These are phyloP conservation scores for Garcia nutans DNA, from an alignment of 345 rosid species.

Conservation along the genomic window DNA sequence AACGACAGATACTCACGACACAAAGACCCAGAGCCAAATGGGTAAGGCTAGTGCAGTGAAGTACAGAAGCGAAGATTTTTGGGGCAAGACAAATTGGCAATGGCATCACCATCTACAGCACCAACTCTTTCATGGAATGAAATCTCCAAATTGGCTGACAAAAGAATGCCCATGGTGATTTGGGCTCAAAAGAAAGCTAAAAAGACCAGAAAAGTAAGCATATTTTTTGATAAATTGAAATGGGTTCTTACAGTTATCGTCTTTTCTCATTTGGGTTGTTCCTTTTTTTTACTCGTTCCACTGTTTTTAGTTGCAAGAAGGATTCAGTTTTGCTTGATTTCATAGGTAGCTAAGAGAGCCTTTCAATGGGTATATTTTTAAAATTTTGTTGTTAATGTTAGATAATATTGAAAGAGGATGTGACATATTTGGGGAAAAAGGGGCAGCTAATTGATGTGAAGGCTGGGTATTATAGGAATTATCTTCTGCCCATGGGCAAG, in stretches of 20 bases:
- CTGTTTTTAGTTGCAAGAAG: not conserved
- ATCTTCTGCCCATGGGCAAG: constrained; percentile 70
- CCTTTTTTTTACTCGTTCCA: not conserved
- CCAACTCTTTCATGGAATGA: constrained; percentile 64
- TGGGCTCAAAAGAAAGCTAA: constrained; percentile 74
- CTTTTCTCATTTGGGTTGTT: not conserved
- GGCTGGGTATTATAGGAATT: constrained; percentile 90
- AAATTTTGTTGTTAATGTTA: constrained; percentile 18
- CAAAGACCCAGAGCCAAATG: not conserved
- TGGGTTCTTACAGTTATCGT: constrained; percentile 11
- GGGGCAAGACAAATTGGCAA: constrained; percentile 10
- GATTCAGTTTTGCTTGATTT: not conserved
- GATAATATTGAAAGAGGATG: constrained; percentile 92
- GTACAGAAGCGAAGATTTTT: not conserved
- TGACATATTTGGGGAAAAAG: constrained; percentile 62
- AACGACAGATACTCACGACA: not conserved
- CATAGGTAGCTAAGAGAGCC: not conserved
- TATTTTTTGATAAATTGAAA: not conserved
- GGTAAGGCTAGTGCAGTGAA: constrained; percentile 24
- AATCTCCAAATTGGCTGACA: constrained; percentile 38
- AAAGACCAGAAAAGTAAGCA: constrained; percentile 65
- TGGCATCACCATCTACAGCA: constrained; percentile 45
- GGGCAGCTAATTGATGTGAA: constrained; percentile 79
- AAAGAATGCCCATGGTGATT: constrained; percentile 36
- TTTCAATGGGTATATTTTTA: constrained; percentile 16